Evolutionary conservation across 768 basidiomycete species (phyloP), one percentile per base, ranked within the genome.

Genomic region (Lactarius psammicola): DNA sequence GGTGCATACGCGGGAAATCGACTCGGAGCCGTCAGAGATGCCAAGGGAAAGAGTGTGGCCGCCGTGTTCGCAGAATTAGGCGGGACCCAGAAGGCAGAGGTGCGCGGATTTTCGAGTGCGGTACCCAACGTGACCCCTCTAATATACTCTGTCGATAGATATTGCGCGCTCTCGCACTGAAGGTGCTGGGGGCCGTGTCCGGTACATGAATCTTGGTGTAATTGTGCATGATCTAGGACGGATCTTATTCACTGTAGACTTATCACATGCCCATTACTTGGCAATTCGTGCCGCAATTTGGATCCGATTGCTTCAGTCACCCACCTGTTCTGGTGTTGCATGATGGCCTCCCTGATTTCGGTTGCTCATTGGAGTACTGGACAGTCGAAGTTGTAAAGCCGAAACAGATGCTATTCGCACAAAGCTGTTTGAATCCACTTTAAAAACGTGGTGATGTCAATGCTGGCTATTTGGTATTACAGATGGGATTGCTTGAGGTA

Each of bases 31-130:
- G 81, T 98, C 56, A 81, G 95, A 64, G 95, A 98, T 72, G 95
- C 95, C 4, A 98, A 98, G 79, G 91, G 95, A 11, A 94, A 92
- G 82, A 90, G 89, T 67, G 94, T 98, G 28, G 94, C 91, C 2
- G 83, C 89, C 10, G 95, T 97, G 20, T 98, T 98, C 75, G 77
- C 80, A 55, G 84, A 90, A 26, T 81, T 97, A 30, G 88, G 86
- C 20, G 84, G 86, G 2, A 79, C 78, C 59, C 89, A 95, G 80
- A 95, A 92, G 75, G 93, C 94, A 56, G 91, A 96, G 85, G 94
- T 92, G 71, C 69, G 80, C 72, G 8, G 54, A 18, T 33, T 33
- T n/a, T 57, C 34, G 11, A 20, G 9, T 30, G 31, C 28, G 23
- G 3, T 11, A 26, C n/a, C 42, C 13, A 36, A 42, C 30, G 11